Evolutionary conservation across 345 rosid species (phyloP), one percentile per base, ranked within the genome.

Genomic region (Syzygium oleosum): DNA sequence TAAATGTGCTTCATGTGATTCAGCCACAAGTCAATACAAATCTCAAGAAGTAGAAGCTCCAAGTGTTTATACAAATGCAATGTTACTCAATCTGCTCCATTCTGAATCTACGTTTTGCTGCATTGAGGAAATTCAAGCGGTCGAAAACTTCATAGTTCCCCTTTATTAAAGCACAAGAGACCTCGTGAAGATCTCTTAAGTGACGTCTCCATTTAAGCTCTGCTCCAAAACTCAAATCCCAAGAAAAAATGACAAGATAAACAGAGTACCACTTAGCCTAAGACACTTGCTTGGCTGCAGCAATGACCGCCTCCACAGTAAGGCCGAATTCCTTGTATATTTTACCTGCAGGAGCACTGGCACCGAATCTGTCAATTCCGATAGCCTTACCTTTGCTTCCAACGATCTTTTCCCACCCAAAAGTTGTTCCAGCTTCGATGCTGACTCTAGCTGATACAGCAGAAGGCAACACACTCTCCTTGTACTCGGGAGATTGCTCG

Each of bases 351-450:
- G 98, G 97, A 85, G 98, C 99, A 91, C 99, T 96, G 43, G 99
- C 98, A 2, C 99, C 99, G 29, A 96, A 97, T 14, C 92, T 88
- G 89, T 97, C 95, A 38, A 96, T 92, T 25, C 98, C 98, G 12
- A 97, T 94, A 7, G 96, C 93, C 88, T 94, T 97, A 59, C 99
- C 99, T 91, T 92, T 93, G 84, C 88, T 41, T 90, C 98, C 96
- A 29, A 96, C 92, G 55, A 95, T 91, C 94, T 93, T 97, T 78
- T 84, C 91, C 98, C 98, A 96, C 84, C 99, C 99, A 84, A 96
- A 97, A 73, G 98, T 96, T 7, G 96, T 86, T 86, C 94, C 98
- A 34, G 98, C 99, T 90, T 97, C 98, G 16, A 97, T 94, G 91
- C 98, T 97, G 29, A 97, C 98, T 85, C 98, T 95, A 54, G 96